These are phyloP conservation scores for Apophysomyces trapeziformis DNA, from an alignment of 371 early-diverging fungal species.

Conservation along the genomic window DNA sequence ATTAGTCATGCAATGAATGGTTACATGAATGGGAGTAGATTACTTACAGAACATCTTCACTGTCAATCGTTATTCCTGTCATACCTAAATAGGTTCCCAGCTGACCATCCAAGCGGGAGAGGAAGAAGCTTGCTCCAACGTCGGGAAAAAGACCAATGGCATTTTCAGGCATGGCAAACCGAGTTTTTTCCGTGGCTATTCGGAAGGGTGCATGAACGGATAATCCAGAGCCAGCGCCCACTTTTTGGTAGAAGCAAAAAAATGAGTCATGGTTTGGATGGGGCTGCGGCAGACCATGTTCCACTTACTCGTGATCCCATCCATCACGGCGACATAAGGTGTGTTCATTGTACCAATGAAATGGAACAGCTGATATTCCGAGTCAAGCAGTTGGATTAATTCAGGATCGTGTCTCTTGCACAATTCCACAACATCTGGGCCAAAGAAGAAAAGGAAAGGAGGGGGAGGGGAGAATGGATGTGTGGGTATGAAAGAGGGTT, in stretches of 20 bases:
- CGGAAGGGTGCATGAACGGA: slow-evolving; percentile 93
- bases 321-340: slow-evolving; percentile 83
- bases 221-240: slow-evolving; percentile 96
- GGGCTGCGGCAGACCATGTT: background rate
- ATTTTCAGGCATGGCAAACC: slow-evolving; percentile 95
- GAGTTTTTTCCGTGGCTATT: slow-evolving; percentile 92
- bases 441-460: background rate
- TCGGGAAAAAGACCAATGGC: slow-evolving; percentile 94
- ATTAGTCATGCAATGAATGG: background rate
- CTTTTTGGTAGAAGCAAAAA: slow-evolving; percentile 35
- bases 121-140: slow-evolving; percentile 92
- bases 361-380: slow-evolving; percentile 89
- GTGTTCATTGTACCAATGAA: slow-evolving; percentile 80
- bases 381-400: slow-evolving; percentile 23
- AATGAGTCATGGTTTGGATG: background rate
- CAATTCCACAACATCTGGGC: slow-evolving; percentile 1
- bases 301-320: slow-evolving; percentile 85
- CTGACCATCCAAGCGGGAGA: slow-evolving; percentile 90
- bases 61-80: slow-evolving; percentile 81
- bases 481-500: background rate
- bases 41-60: slow-evolving; percentile 82
- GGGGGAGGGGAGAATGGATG: too few species aligned
- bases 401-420: background rate
- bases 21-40: too few species aligned
- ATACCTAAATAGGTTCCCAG: slow-evolving; percentile 89